Evolutionary conservation across 768 basidiomycete species (phyloP).

Genomic region (Panaeolus cyanescens): DNA sequence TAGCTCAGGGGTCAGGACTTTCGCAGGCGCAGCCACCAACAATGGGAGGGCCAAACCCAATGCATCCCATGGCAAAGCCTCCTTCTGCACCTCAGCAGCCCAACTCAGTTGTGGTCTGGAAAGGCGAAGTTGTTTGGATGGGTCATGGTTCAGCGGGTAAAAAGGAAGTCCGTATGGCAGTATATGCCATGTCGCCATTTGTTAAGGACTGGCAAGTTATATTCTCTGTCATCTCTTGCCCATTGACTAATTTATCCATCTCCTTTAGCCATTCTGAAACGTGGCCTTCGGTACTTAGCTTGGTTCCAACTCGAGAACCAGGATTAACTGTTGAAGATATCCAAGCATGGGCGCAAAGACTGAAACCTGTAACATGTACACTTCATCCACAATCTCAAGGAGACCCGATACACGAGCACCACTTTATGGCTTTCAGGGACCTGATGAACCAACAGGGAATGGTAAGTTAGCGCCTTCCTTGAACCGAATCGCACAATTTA

Average conservation of each 20-base stretch:
- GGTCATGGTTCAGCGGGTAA: slow-evolving; percentile 36
- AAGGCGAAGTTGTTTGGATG: slow-evolving; percentile 47
- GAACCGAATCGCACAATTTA: neutral
- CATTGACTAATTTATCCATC: neutral
- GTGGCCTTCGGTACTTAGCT: slow-evolving; percentile 51
- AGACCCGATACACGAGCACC: slow-evolving; percentile 44
- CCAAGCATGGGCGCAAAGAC: slow-evolving; percentile 47
- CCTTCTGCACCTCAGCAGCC: slow-evolving; percentile 1
- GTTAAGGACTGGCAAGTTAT: slow-evolving; percentile 33
- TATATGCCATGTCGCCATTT: slow-evolving; percentile 31
- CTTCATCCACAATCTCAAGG: slow-evolving; percentile 33
- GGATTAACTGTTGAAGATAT: slow-evolving; percentile 41
- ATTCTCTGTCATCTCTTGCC: neutral
- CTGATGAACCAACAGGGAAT: slow-evolving; percentile 44
- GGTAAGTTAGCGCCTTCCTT: slow-evolving; percentile 34
- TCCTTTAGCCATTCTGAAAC: slow-evolving; percentile 45
- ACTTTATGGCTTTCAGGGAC: slow-evolving; percentile 41
- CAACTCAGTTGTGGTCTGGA: slow-evolving; percentile 39
- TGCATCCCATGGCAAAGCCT: neutral
- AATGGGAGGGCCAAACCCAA: neutral
- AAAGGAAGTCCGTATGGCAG: slow-evolving; percentile 47
- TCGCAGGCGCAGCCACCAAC: neutral
- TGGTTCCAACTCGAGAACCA: slow-evolving; percentile 43
- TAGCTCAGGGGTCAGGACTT: neutral
- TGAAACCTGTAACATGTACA: slow-evolving; percentile 41